phyloP scores from a whole-genome alignment of 2,329 filamentous ascomycete genomes.

The Hypoxylon sp. region DNA sequence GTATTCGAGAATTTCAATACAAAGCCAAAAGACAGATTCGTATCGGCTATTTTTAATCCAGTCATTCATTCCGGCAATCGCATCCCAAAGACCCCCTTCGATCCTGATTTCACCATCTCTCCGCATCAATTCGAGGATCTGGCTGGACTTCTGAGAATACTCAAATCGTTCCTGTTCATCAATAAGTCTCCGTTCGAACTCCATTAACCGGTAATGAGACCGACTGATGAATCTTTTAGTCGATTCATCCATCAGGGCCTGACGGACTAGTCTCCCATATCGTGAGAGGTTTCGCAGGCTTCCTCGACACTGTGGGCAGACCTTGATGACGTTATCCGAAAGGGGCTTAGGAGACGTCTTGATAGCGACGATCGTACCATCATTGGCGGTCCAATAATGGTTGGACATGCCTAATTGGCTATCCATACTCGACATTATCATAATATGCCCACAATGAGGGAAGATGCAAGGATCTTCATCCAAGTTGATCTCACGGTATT shows the following conservation, averaged over 20 bases:
- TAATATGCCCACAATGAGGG: conserved; percentile 35
- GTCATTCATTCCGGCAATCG: conserved; percentile 24
- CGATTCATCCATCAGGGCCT: conserved; percentile 20
- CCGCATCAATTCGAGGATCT: neutral
- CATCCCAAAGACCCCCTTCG: conserved; percentile 10
- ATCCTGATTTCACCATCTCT: conserved; percentile 1
- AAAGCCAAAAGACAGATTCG: conserved; percentile 8
- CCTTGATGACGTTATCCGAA: conserved; percentile 8
- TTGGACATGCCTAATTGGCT: conserved; percentile 18
- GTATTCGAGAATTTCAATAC: conserved; percentile 17
- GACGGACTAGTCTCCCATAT: conserved; percentile 30
- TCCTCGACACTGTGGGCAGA: conserved; percentile 24
- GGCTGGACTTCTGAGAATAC: neutral
- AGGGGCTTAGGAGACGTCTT: conserved; percentile 8
- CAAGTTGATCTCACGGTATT: conserved; percentile 36
- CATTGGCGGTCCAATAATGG: conserved; percentile 6
- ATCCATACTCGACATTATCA: conserved; percentile 38
- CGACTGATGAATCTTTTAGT: conserved; percentile 37
- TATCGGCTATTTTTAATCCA: conserved; percentile 33
- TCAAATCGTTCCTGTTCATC: conserved; percentile 20
- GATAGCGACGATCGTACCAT: conserved; percentile 9
- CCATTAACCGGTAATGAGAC: conserved; percentile 3
- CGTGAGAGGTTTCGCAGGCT: conserved; percentile 27
- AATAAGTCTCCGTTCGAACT: conserved; percentile 17
- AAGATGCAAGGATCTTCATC: conserved; percentile 38